Evolutionary conservation across 1,284 basidiomycete genomes (phyloP), one percentile per base, ranked within the genome.

Genomic region (Cryptococcus neoformans): DNA sequence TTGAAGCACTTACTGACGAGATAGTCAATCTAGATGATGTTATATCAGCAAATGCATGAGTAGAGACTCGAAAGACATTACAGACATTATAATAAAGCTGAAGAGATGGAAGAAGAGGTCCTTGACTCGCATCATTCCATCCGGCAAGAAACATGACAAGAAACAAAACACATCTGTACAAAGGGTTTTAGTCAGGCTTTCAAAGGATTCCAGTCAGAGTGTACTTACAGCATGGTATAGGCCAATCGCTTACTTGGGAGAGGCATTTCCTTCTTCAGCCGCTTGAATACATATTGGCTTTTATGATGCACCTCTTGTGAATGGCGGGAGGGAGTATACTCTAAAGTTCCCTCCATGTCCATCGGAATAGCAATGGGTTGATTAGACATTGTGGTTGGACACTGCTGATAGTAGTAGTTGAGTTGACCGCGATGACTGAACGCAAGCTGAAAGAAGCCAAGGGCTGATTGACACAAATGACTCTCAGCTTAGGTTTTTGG

Each of bases 51-150:
- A 35, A 14, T 3, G 39, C 39, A 53, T 53, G 42, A 11, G 4
- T 8, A 40, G n/a, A n/a, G 4, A 40, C 21, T 21, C 21, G 8
- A 36, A 14, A 6, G 44, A 37, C 11, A 6, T 40, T 44, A 62
- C 65, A 55, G n/a, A 72, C 69, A 42, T 66, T 45, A 64, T 85
- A 86, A 54, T 81, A 73, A 1, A 68, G 68, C 63, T 85, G 84
- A 12, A 86, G 81, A 2, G 78, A 75, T n/a, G 84, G 85, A 1
- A 86, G 69, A 12, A 86, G 72, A 2, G 85, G 84, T 0, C 84
- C 85, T n/a, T 81, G 81, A 10, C 81, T 81, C 1, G 81, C 82
- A 65, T 86, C 85, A 65, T 84, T 85, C 84, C 84, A 86, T 6
- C 85, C 85, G 4, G 77, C 74, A 9, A 48, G 34, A n/a, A 48